A percentile compares a stretch with the other conserved stretches of the same genome.
Evolutionary conservation across 352 stramenopile genomes (phyloP).

Genomic region (Thraustotheca clavata): DNA sequence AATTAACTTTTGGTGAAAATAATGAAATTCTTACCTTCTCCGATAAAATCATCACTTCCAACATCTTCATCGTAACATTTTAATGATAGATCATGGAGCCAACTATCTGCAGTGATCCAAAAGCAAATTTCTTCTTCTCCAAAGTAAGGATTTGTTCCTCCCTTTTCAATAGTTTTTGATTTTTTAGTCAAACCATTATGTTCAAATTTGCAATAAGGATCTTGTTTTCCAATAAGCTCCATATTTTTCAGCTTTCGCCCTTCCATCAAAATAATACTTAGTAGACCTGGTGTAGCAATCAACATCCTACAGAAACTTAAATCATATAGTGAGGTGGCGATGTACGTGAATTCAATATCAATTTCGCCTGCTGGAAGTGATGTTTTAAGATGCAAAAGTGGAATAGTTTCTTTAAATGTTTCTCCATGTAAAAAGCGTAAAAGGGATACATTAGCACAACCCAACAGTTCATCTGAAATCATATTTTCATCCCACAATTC

Average conservation of each 20-base stretch:
- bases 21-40: conserved; percentile 31
- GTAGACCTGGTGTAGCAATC: conserved; percentile 72
- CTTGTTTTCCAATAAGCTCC: conserved; percentile 85
- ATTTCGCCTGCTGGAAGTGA: conserved; percentile 40
- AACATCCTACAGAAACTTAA: conserved; percentile 27
- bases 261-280: conserved; percentile 80
- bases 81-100: conserved; percentile 70
- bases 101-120: conserved; percentile 87
- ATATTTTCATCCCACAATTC: conserved; percentile 86
- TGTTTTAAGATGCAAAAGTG: conserved; percentile 36
- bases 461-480: conserved; percentile 78
- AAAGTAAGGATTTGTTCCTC: conserved; percentile 87
- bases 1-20: not conserved
- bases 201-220: conserved; percentile 84
- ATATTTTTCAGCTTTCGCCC: conserved; percentile 85
- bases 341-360: conserved; percentile 52
- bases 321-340: too few species aligned
- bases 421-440: conserved; percentile 73
- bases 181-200: conserved; percentile 63
- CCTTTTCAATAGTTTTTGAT: conserved; percentile 60
- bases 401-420: conserved; percentile 43
- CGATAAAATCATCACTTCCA: conserved; percentile 84
- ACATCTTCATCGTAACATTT: conserved; percentile 84
- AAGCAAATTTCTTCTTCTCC: conserved; percentile 86
- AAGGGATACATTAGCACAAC: conserved; percentile 52